These are phyloP conservation scores for Yarrowia bubula DNA, from an alignment of 805 yeast species.

Conservation along the genomic window DNA sequence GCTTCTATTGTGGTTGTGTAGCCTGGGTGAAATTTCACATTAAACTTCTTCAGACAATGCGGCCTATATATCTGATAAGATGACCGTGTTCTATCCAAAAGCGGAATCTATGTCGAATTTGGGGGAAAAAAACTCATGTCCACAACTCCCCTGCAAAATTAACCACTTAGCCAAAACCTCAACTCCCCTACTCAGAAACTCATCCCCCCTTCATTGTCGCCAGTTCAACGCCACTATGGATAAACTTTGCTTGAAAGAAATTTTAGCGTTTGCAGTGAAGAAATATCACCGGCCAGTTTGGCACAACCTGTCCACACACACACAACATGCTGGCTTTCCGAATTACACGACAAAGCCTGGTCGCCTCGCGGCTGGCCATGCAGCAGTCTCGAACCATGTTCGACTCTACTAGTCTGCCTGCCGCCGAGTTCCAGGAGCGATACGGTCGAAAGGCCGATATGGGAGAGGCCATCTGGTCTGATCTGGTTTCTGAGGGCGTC, in stretches of 20 bases:
- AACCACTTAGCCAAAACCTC: too few relatives aligned
- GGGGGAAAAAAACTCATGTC: too few relatives aligned
- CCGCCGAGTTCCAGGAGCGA: conserved; percentile 1
- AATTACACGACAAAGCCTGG: not conserved
- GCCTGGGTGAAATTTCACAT: too few relatives aligned
- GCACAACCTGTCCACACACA: not conserved
- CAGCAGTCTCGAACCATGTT: conserved; percentile 17
- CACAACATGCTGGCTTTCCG: conserved; percentile 14
- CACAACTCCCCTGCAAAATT: too few relatives aligned
- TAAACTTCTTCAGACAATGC: too few relatives aligned
- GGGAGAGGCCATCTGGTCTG: conserved; percentile 18
- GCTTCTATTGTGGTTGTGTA: too few relatives aligned
- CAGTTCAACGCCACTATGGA: too few relatives aligned
- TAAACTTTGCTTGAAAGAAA: not conserved
- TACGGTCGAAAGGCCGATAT: conserved; percentile 5
- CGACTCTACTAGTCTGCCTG: conserved; percentile 10
- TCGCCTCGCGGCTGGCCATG: not conserved
- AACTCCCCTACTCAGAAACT: too few relatives aligned
- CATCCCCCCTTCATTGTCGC: too few relatives aligned
- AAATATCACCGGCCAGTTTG: not conserved
- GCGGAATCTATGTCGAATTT: too few relatives aligned
- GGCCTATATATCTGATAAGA: too few relatives aligned
- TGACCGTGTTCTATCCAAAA: too few relatives aligned
- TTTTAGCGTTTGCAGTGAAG: not conserved
- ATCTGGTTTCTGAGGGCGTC: conserved; percentile 7